Evolutionary conservation across 106 monocot genomes (phyloP).

Genomic region (Triglochin maritima): DNA sequence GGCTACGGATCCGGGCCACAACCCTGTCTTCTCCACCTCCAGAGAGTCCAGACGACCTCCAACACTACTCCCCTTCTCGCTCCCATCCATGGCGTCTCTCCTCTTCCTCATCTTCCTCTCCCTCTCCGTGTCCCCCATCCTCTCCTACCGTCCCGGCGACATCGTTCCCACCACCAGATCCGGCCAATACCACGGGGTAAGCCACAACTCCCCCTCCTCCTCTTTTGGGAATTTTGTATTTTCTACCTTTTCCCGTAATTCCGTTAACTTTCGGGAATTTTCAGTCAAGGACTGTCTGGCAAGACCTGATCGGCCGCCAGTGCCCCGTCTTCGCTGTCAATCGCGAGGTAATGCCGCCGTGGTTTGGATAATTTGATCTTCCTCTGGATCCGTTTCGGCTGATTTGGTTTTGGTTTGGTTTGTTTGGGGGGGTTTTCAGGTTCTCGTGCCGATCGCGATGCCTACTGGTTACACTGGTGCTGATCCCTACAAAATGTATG

Average conservation of each 20-base stretch:
- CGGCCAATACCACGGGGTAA: constrained; percentile 91
- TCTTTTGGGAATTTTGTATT: neutral
- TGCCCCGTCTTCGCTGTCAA: constrained; percentile 92
- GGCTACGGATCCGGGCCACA: no score
- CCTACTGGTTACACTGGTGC: constrained; percentile 87
- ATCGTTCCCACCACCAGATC: constrained; percentile 74
- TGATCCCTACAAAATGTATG: constrained; percentile 94
- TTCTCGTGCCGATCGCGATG: constrained; percentile 68
- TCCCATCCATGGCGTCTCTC: neutral
- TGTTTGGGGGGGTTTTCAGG: constrained; percentile 24
- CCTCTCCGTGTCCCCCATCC: neutral
- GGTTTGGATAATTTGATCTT: neutral
- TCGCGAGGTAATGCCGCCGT: constrained; percentile 44
- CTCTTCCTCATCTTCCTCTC: neutral
- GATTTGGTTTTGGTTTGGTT: neutral
- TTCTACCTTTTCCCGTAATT: neutral
- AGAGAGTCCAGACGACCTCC: no score
- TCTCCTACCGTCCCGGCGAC: constrained; percentile 82
- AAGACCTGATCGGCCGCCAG: constrained; percentile 80
- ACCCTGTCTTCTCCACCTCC: no score
- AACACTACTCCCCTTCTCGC: neutral
- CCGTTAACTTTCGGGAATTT: neutral
- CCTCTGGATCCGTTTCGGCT: neutral
- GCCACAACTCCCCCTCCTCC: neutral
- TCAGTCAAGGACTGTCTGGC: constrained; percentile 80